Percentiles rank a stretch among this genome's conserved stretches.
Conservation (phyloP, 2,329 filamentous ascomycete genomes). For the Metarhizium sp. region DNA sequence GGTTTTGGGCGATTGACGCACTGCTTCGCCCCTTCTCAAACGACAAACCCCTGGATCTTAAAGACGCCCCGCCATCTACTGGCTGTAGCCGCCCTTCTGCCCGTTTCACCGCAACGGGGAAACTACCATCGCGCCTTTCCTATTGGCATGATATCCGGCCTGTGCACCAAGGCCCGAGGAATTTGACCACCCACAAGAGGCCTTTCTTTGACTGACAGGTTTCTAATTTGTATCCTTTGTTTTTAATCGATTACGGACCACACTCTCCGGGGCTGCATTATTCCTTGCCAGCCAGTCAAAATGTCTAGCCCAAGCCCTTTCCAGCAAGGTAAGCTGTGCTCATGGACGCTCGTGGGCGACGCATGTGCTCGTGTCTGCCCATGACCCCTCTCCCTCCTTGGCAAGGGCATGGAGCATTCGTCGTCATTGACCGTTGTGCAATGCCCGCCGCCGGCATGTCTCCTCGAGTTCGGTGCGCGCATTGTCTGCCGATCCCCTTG, state of each 20-base stretch:
- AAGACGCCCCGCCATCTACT: slow-evolving; percentile 1
- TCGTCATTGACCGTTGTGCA: neutral
- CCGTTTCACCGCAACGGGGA: slow-evolving; percentile 2
- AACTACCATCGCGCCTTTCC: neutral
- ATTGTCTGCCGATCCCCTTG: slow-evolving; percentile 3
- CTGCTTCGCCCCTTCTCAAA: neutral
- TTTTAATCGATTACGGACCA: neutral
- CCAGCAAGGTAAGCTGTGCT: slow-evolving; percentile 9
- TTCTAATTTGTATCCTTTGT: neutral
- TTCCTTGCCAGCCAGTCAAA: slow-evolving; percentile 1
- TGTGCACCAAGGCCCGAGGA: neutral
- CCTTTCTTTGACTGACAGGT: neutral
- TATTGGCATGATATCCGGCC: slow-evolving; percentile 3
- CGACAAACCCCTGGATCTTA: neutral
- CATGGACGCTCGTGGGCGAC: neutral
- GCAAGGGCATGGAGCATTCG: neutral
- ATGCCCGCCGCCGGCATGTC: neutral
- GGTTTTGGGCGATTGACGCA: slow-evolving; percentile 1
- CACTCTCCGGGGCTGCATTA: neutral
- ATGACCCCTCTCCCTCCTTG: neutral
- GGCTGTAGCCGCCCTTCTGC: slow-evolving; percentile 4
- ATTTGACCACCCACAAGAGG: neutral
- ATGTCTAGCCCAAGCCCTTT: slow-evolving; percentile 9
- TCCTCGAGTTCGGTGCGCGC: slow-evolving; percentile 1
- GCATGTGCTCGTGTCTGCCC: neutral